A percentile compares a stretch with the other conserved stretches of the same genome.
These are phyloP conservation scores for Kokia cookei DNA, from an alignment of 441 rosid genomes.

Conservation along the genomic window DNA sequence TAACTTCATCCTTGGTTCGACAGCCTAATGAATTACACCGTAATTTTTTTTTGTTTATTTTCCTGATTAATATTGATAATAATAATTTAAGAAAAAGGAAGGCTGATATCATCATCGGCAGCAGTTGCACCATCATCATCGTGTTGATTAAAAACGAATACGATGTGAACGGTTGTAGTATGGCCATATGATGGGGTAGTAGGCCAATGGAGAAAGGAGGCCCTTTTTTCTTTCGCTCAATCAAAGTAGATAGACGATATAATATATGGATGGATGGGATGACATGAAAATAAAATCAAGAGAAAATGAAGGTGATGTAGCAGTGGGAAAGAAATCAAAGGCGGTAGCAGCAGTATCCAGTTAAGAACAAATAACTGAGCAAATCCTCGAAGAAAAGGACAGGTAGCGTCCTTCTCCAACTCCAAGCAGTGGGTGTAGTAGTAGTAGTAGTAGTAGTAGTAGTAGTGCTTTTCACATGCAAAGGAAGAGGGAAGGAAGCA, in stretches of 20 bases:
- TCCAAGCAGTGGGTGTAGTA: background rate
- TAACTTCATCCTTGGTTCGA: background rate
- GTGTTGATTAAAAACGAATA: background rate
- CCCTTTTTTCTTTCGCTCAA: background rate
- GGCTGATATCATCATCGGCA: background rate
- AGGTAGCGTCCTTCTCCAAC: background rate
- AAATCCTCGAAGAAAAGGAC: background rate
- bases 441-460: background rate
- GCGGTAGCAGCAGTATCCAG: background rate
- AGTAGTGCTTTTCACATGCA: conserved; percentile 23
- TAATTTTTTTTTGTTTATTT: background rate
- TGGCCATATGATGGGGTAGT: background rate
- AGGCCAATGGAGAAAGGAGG: background rate
- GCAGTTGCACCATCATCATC: background rate
- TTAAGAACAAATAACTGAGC: background rate
- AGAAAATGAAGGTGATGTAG: background rate
- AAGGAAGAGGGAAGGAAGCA: background rate
- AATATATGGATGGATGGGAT: background rate
- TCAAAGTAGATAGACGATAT: background rate
- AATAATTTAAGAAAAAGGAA: background rate
- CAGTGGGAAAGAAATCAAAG: background rate
- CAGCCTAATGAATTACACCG: background rate
- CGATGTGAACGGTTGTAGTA: no score
- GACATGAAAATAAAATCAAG: background rate
- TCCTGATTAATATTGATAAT: background rate